Base-by-base conservation (phyloP, 1,284 basidiomycete genomes). In the Bjerkandera adusta region DNA sequence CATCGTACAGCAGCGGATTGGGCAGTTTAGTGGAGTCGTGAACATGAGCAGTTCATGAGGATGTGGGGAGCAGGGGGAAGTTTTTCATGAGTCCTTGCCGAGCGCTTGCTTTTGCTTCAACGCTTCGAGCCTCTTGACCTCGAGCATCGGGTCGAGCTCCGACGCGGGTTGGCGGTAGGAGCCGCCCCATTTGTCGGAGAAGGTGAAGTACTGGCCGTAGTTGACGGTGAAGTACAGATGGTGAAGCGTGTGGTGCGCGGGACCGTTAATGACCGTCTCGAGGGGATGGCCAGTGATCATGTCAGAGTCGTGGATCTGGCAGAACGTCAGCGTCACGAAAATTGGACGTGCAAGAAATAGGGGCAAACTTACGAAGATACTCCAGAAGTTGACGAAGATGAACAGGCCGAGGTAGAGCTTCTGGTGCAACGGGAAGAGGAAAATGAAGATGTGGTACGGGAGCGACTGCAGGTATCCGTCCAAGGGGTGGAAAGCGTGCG, bases 261-360 rank as follows among this genome's bases (percentile, higher is more conserved):
- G 97, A 11, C 94, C 93, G 68, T 99, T 99, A 72, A 99, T 96
- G 65, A 93, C 69, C 60, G 77, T 84, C 68, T 98, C 96, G 2
- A 97, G 76, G 5, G 85, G 74, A 63, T 92, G 88, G n/a, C 89
- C 94, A 37, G 90, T 91, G 64, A 98, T 85, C 94, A 99, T 98
- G 72, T 99, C 97, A n/a, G 92, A 95, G 68, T 99, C 96, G 67
- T 99, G 96, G 58, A 99, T 99, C 89, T 91, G 56, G n/a, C n/a
- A n/a, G 16, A 6, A 39, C 25, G 36, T 11, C 34, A 11, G 13
- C 13, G 30, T 38, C 8, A 51, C 49, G 22, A 30, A 18, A 43
- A 41, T 40, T 7, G 36, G 35, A 36, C 27, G 30, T n/a, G 24
- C 36, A 36, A 35, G n/a, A 24, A 12, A 45, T 29, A 47, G 10